Conservation (phyloP, 2,329 filamentous ascomycete species). For the Hymenoscyphus fructigenus region DNA sequence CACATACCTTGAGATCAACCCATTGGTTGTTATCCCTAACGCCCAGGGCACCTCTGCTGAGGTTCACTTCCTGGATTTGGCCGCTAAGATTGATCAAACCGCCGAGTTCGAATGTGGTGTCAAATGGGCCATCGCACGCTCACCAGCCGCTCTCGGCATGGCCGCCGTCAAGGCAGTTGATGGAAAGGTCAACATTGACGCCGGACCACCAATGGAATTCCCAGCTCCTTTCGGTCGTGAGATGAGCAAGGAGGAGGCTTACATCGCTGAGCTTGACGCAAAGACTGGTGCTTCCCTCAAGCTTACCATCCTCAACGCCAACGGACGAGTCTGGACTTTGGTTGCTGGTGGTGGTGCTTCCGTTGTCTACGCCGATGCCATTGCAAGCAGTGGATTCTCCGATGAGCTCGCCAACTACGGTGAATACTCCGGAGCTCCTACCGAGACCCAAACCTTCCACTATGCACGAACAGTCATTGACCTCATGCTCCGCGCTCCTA, state of each 20-base stretch:
- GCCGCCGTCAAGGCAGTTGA: conserved; percentile 62
- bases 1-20: conserved; percentile 99
- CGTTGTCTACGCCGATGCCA: conserved; percentile 98
- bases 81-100: conserved; percentile 98
- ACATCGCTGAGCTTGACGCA: conserved; percentile 97
- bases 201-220: conserved; percentile 97
- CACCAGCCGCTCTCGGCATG: conserved; percentile 83
- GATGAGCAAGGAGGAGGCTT: conserved; percentile 97
- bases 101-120: conserved; percentile 99
- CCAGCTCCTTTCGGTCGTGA: conserved; percentile 98
- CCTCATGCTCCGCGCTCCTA: conserved; percentile 90
- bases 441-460: conserved; percentile 98
- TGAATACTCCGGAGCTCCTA: conserved; percentile 98
- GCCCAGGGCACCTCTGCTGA: conserved; percentile 86
- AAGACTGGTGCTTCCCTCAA: conserved; percentile 99
- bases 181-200: conserved; percentile 88
- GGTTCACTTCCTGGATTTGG: conserved; percentile 97
- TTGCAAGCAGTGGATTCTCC: conserved; percentile 92
- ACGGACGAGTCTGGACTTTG: conserved; percentile 94
- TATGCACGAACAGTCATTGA: conserved; percentile 97
- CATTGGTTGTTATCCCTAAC: conserved; percentile 96
- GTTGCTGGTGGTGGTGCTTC: conserved; percentile 99
- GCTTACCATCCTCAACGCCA: conserved; percentile 90
- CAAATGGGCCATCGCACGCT: conserved; percentile 97
- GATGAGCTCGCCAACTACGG: conserved; percentile 98